phyloP scores from a whole-genome alignment of 176 grass and related monocot species.

The Melocanna baccifera region DNA sequence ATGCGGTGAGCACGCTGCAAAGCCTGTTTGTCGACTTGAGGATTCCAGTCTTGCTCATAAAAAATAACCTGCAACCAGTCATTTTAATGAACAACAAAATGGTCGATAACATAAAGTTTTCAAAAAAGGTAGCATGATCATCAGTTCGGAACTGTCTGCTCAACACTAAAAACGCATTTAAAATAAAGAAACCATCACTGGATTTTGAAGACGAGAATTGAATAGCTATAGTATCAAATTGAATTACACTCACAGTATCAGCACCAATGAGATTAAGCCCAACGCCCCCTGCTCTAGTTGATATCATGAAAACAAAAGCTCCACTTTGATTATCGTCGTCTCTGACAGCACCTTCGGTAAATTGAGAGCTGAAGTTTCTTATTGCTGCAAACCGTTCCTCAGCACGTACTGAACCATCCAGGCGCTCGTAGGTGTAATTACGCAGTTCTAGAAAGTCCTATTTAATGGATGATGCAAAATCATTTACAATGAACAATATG shows the following conservation, averaged over 20 bases:
- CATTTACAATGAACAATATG: background rate
- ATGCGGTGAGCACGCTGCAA: constrained; percentile 96
- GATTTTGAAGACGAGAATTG: background rate
- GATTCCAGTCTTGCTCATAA: constrained; percentile 99
- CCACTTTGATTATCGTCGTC: constrained; percentile 51
- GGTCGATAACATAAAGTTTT: constrained; percentile 24
- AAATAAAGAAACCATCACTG: constrained; percentile 9
- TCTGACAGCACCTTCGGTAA: constrained; percentile 37
- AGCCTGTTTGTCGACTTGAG: constrained; percentile 92
- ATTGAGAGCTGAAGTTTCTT: constrained; percentile 70
- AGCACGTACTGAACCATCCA: constrained; percentile 94
- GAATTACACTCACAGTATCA: constrained; percentile 87
- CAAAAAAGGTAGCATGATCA: constrained; percentile 10
- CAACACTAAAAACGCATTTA: constrained; percentile 13
- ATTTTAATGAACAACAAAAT: constrained; percentile 17
- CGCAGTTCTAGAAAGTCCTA: constrained; percentile 95
- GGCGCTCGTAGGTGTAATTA: constrained; percentile 80
- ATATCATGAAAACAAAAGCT: constrained; percentile 97
- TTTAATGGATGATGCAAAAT: constrained; percentile 9
- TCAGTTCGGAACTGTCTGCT: constrained; percentile 3
- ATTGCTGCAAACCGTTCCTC: constrained; percentile 96
- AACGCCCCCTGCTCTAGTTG: constrained; percentile 91
- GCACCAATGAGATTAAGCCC: constrained; percentile 96
- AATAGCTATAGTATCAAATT: constrained; percentile 26
- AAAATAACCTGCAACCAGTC: constrained; percentile 74